Evolutionary conservation across 495 filamentous ascomycete species (phyloP).

Genomic region (Lophium mytilinum): DNA sequence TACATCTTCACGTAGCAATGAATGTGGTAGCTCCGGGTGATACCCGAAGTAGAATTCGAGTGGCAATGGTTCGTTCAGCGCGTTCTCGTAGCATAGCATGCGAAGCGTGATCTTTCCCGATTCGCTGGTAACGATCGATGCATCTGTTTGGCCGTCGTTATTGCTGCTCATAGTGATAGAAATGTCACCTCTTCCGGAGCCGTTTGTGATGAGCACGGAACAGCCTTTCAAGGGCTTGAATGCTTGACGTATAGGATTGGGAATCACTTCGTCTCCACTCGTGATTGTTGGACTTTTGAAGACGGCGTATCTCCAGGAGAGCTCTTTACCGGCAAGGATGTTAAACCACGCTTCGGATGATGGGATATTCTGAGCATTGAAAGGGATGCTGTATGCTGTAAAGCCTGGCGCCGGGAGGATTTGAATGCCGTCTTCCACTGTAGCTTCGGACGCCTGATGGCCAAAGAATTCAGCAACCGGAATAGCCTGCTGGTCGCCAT

Average conservation of each 20-base stretch:
- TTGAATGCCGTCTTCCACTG: neutral
- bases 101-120: slow-evolving; percentile 9
- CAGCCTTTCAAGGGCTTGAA: neutral
- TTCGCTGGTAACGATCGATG: slow-evolving; percentile 6
- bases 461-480: slow-evolving; percentile 8
- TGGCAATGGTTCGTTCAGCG: slow-evolving; percentile 1
- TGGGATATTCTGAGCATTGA: neutral
- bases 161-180: slow-evolving; percentile 11
- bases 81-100: slow-evolving; percentile 10
- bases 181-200: neutral
- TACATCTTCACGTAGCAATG: slow-evolving; percentile 3
- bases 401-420: neutral
- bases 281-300: slow-evolving; percentile 7
- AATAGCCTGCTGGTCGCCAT: neutral
- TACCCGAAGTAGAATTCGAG: slow-evolving; percentile 4
- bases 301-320: slow-evolving; percentile 7
- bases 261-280: slow-evolving; percentile 6
- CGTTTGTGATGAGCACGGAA: slow-evolving; percentile 8
- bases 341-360: slow-evolving; percentile 7
- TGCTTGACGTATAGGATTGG: slow-evolving; percentile 10
- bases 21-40: slow-evolving; percentile 5
- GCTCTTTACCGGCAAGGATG: slow-evolving; percentile 6
- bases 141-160: slow-evolving; percentile 1
- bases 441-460: slow-evolving; percentile 2
- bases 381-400: slow-evolving; percentile 2